Base-by-base conservation (phyloP, 2,329 filamentous ascomycete species). In the Colletotrichum sp. region DNA sequence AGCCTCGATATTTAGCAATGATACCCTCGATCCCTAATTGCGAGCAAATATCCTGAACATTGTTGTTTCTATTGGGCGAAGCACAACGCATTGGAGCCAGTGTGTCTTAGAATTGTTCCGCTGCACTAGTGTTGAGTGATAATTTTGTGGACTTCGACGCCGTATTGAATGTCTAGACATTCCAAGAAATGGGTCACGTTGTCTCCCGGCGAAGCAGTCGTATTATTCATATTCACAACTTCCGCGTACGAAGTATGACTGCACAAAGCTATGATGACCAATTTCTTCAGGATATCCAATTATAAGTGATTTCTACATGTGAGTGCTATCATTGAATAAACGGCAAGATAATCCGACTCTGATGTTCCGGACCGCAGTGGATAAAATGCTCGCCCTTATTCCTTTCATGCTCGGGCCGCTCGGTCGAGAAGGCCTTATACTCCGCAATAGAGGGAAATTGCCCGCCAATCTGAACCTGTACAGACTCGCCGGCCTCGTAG, bases 401-500 rank as follows among this genome's bases (percentile, higher is more conserved):
- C 78, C 80, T 78, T 80, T 87, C 85, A 74, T 85, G 78, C 34
- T 86, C 85, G 2, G 85, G 85, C 13, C 86, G 77, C 6, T 84
- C 83, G 39, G 79, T 80, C 1, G 83, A 86, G 71, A 84, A 87
- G 8, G 81, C 82, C 73, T 81, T 82, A 65, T 83, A 87, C 74
- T 88, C 85, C 0, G 85, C 84, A 49, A 86, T 84, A 26, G 81
- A 79, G 3, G 84, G 84, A 36, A 83, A 82, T 66, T 84, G 81
- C 0, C 81, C 82, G 8, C 78, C 78, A 21, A 84, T 75, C 78
- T 83, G 63, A 24, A 84, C 52, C 13, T 71, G 71, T 18, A 80
- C 74, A 10, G 76, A 75, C 76, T 88, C 85, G 0, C 85, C 87
- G 8, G 81, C 84, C 5, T 88, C 85, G 78, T 85, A 89, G 32